Evolutionary conservation across 2,329 filamentous ascomycete species (phyloP).

Genomic region (Cladosporium sp.): DNA sequence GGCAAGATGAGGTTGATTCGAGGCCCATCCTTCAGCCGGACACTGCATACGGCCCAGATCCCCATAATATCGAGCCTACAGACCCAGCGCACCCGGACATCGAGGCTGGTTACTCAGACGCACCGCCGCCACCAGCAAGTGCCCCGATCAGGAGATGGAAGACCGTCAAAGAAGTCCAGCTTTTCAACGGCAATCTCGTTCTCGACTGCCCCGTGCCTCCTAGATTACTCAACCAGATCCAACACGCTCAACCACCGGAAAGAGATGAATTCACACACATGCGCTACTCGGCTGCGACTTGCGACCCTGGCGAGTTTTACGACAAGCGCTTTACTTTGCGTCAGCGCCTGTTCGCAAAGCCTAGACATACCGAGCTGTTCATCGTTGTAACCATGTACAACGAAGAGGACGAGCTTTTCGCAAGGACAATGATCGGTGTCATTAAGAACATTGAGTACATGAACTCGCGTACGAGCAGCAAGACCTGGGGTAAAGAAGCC

Average conservation of each 20-base stretch:
- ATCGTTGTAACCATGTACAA: slow-evolving; percentile 99
- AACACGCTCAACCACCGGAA: slow-evolving; percentile 72
- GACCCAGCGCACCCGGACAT: slow-evolving; percentile 38
- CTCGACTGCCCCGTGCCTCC: slow-evolving; percentile 95
- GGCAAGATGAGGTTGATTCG: slow-evolving; percentile 62
- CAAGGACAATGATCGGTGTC: slow-evolving; percentile 91
- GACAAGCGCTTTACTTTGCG: slow-evolving; percentile 86
- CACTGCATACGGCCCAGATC: slow-evolving; percentile 58
- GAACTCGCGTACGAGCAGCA: slow-evolving; percentile 87
- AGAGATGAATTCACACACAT: slow-evolving; percentile 88
- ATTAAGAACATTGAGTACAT: slow-evolving; percentile 99
- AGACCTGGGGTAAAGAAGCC: slow-evolving; percentile 96
- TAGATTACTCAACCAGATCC: slow-evolving; percentile 77
- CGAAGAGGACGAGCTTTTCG: slow-evolving; percentile 93
- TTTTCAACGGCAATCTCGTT: slow-evolving; percentile 95
- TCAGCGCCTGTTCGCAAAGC: slow-evolving; percentile 87
- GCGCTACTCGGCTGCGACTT: slow-evolving; percentile 92
- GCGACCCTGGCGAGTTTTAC: slow-evolving; percentile 85
- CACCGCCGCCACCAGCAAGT: slow-evolving; percentile 49
- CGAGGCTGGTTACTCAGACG: slow-evolving; percentile 37
- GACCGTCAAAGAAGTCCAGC: slow-evolving; percentile 91
- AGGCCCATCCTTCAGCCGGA: slow-evolving; percentile 72
- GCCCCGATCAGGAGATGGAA: slow-evolving; percentile 83
- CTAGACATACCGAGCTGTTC: slow-evolving; percentile 88
- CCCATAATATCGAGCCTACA: slow-evolving; percentile 36